Evolutionary conservation across 768 basidiomycete species (phyloP).

Genomic region (Lactarius trivialis): DNA sequence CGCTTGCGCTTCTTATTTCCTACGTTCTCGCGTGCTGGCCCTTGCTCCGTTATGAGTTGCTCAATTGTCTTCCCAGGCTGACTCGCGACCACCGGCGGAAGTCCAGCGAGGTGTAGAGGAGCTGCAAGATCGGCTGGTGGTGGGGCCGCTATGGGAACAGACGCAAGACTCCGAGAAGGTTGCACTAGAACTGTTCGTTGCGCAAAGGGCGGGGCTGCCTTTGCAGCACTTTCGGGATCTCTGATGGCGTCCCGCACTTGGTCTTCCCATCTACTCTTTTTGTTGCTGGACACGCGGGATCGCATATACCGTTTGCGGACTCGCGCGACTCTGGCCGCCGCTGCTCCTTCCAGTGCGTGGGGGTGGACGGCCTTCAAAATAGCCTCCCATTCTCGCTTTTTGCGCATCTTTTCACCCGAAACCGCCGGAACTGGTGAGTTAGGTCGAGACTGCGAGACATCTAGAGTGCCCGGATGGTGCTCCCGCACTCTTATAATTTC

Average conservation of each 20-base stretch:
- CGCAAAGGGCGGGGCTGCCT: slow-evolving; percentile 37
- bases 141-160: neutral
- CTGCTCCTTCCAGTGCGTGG: slow-evolving; percentile 41
- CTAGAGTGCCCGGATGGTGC: slow-evolving; percentile 52
- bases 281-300: slow-evolving; percentile 44
- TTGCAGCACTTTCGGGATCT: slow-evolving; percentile 47
- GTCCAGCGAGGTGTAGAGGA: slow-evolving; percentile 22
- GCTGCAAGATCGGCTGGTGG: slow-evolving; percentile 4
- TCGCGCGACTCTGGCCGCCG: slow-evolving; percentile 45
- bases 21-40: slow-evolving; percentile 35
- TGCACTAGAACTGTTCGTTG: slow-evolving; percentile 16
- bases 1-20: slow-evolving; percentile 33
- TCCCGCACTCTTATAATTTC: slow-evolving; percentile 57
- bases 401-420: slow-evolving; percentile 49
- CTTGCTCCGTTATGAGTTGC: slow-evolving; percentile 46
- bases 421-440: slow-evolving; percentile 46
- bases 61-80: slow-evolving; percentile 47
- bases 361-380: slow-evolving; percentile 53
- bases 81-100: slow-evolving; percentile 38
- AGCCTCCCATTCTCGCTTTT: slow-evolving; percentile 60
- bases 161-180: neutral
- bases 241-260: slow-evolving; percentile 51
- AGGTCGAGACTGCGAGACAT: slow-evolving; percentile 37
- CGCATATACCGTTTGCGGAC: slow-evolving; percentile 55
- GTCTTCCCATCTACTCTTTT: slow-evolving; percentile 55